These are phyloP conservation scores for Kurtzmaniella quercitrusa DNA, from an alignment of 1,139 yeast species.

Conservation along the genomic window DNA sequence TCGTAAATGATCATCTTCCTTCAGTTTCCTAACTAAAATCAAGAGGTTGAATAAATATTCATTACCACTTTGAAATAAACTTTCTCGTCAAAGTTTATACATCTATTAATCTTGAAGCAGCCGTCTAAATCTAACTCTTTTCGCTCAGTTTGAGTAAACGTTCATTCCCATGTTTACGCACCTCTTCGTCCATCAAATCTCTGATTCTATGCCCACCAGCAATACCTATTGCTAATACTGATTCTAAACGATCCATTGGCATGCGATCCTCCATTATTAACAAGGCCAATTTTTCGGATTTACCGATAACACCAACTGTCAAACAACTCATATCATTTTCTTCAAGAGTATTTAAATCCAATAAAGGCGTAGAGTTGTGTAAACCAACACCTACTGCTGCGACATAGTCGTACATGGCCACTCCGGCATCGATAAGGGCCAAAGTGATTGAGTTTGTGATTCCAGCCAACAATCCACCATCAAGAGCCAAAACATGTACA, in stretches of 20 bases:
- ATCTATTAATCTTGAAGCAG: too few relatives aligned
- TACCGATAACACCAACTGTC: conserved; percentile 83
- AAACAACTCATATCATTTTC: conserved; percentile 78
- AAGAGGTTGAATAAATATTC: too few relatives aligned
- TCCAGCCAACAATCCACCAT: conserved; percentile 82
- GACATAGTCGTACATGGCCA: conserved; percentile 89
- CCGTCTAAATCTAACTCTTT: too few relatives aligned
- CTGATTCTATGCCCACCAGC: conserved; percentile 85
- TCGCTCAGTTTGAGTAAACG: background rate
- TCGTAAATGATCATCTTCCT: too few relatives aligned
- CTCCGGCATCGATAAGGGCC: conserved; percentile 92
- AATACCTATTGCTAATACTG: conserved; percentile 76
- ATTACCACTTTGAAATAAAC: too few relatives aligned
- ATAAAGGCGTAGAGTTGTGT: conserved; percentile 67
- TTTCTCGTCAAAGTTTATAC: too few relatives aligned
- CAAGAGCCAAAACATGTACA: conserved; percentile 79
- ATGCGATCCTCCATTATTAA: conserved; percentile 78
- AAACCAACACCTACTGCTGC: conserved; percentile 79
- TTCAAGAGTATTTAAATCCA: conserved; percentile 81
- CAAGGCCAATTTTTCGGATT: conserved; percentile 71
- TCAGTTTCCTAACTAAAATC: too few relatives aligned
- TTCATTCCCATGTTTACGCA: conserved; percentile 63
- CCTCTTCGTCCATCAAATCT: conserved; percentile 82
- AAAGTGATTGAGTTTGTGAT: conserved; percentile 85
- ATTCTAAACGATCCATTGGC: conserved; percentile 77